These are phyloP conservation scores for Euphorbia schlechtendalii DNA, from an alignment of 441 rosid species.

Conservation along the genomic window DNA sequence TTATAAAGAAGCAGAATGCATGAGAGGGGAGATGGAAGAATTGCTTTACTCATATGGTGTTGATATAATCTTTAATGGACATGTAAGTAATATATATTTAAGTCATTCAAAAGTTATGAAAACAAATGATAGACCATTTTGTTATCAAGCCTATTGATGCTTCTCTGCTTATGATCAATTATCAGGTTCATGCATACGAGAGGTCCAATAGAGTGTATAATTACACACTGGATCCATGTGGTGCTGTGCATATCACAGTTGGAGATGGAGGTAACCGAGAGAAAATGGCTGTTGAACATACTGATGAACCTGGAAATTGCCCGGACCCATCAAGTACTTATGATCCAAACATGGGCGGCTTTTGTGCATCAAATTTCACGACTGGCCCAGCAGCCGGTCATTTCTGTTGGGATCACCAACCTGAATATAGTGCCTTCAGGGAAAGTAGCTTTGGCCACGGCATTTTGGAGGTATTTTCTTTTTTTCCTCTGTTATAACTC, in stretches of 20 bases:
- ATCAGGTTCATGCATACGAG: conserved; percentile 56
- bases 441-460: conserved; percentile 65
- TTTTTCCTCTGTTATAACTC: no score
- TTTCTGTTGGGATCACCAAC: conserved; percentile 55
- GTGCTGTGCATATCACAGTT: conserved; percentile 42
- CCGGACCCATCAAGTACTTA: conserved; percentile 42
- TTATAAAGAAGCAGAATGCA: conserved; percentile 68
- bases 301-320: conserved; percentile 50
- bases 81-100: conserved; percentile 30
- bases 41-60: conserved; percentile 40
- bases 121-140: no score
- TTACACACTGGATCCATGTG: conserved; percentile 47
- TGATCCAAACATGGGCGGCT: conserved; percentile 35
- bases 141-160: neutral
- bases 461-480: conserved; percentile 41
- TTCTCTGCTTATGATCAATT: conserved; percentile 6
- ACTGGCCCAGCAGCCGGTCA: conserved; percentile 48
- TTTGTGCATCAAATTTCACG: conserved; percentile 48
- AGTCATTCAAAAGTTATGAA: conserved; percentile 3
- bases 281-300: conserved; percentile 44
- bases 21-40: conserved; percentile 59
- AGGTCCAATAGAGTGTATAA: conserved; percentile 51
- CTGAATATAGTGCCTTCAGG: conserved; percentile 51
- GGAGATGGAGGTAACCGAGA: conserved; percentile 63
- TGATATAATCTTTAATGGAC: conserved; percentile 55